Evolutionary conservation across 768 basidiomycete genomes (phyloP).

Genomic region (Mycena sanguinolenta): DNA sequence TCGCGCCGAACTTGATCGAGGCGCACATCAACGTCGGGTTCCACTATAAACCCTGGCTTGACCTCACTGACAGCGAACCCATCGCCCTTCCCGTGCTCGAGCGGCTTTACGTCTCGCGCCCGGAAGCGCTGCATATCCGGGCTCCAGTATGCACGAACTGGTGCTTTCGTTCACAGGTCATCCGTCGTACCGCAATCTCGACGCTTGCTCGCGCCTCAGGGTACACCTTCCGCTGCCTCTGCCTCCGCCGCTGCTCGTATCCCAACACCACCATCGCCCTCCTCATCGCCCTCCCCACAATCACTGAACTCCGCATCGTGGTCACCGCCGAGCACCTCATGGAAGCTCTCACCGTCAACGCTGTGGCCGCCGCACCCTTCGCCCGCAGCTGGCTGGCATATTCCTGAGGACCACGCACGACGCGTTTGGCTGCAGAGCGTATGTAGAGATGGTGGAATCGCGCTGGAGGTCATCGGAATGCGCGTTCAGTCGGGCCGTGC

Average conservation of each 20-base stretch:
- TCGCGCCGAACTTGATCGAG: constrained; percentile 6
- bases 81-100: not conserved
- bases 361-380: not conserved
- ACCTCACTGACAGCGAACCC: not conserved
- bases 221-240: not conserved
- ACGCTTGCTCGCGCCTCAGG: not conserved
- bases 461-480: not conserved
- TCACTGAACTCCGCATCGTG: too few relatives aligned
- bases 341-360: too few relatives aligned
- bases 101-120: not conserved
- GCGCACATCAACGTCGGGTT: not conserved
- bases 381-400: not conserved
- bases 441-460: not conserved
- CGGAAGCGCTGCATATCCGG: too few relatives aligned
- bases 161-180: not conserved
- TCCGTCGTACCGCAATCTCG: not conserved
- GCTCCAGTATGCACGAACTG: constrained; percentile 7
- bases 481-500: not conserved
- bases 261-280: not conserved
- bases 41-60: not conserved
- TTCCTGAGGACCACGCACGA: not conserved
- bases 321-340: too few relatives aligned
- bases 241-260: too few relatives aligned
- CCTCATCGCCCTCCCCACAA: too few relatives aligned
- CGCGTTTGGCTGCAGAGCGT: not conserved